Base-by-base conservation (phyloP, 768 basidiomycete species). In the Collybia sordida region DNA sequence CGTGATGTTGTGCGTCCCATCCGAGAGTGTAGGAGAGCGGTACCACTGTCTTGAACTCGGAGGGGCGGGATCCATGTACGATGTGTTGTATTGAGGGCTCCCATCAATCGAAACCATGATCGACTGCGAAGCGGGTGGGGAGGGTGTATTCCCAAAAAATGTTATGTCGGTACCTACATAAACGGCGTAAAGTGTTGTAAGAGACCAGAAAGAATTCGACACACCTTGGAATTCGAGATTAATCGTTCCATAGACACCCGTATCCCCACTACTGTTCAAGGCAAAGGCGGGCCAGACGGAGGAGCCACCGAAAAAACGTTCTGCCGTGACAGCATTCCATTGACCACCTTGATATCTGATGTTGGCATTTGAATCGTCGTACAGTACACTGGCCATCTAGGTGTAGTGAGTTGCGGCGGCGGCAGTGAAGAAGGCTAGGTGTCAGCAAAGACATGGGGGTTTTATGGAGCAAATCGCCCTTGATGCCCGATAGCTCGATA, bases 11-110 rank as follows among this genome's bases (percentile, higher is more conserved):
- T 66, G 64, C 3, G 14, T 42, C 14, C 53, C 57, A 7, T 64
- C 61, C 2, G 45, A 8, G 3, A 66, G 44, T 2, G 36, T 18
- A 0, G 62, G 59, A 2, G 64, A 60, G 25, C 58, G 51, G 38
- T 62, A 64, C 62, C 59, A 66, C 34, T 66, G 48, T 59, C 52
- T 21, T 11, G 58, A 57, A 0, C 54, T 47, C 12, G 47, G 60
- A 4, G 59, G 62, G 6, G 41, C 25, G 7, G 49, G 27, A 23
- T 56, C 56, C 14, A 23, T 7, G 24, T 59, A 64, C 3, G 51
- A 45, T 3, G 50, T 34, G 8, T 42, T 47, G 34, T 45, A 55
- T 4, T 52, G 40, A 8, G 31, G 24, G 19, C 51, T 42, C 4
- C 57, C 57, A 37, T 65, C 61, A 21, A 65, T 60, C 14, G 53